Conservation (phyloP, 2,329 filamentous ascomycete genomes). For the Fusarium tricinctum region DNA sequence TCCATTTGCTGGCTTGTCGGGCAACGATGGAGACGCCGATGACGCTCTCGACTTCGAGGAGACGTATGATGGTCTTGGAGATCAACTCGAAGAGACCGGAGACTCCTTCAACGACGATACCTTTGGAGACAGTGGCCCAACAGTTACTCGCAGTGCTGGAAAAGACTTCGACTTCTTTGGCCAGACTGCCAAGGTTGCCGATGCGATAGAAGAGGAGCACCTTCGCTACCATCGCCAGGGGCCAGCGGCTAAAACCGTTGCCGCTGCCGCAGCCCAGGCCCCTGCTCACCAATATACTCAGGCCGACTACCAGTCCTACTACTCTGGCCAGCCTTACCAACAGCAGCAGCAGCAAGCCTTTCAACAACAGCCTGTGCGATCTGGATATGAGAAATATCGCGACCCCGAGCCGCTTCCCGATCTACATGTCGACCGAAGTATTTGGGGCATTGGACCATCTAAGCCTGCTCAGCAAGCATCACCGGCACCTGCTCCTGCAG, state of each 20-base stretch:
- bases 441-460: conserved; percentile 83
- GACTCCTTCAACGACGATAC: conserved; percentile 98
- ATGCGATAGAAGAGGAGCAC: conserved; percentile 92
- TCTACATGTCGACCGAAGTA: conserved; percentile 90
- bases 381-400: conserved; percentile 93
- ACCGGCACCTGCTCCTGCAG: conserved; percentile 48
- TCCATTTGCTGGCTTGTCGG: conserved; percentile 87
- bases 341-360: conserved; percentile 42
- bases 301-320: conserved; percentile 54
- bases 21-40: conserved; percentile 69
- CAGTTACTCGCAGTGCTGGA: conserved; percentile 70
- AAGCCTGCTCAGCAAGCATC: conserved; percentile 57
- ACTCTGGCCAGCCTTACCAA: conserved; percentile 41
- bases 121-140: conserved; percentile 70
- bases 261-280: conserved; percentile 51
- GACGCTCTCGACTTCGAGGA: conserved; percentile 87
- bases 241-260: conserved; percentile 62
- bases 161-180: conserved; percentile 99
- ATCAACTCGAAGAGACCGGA: conserved; percentile 90
- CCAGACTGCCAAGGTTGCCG: conserved; percentile 86
- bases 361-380: conserved; percentile 75
- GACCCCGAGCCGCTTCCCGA: conserved; percentile 88
- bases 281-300: conserved; percentile 55
- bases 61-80: conserved; percentile 94
- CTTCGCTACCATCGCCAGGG: conserved; percentile 83